Percentiles rank a stretch among this genome's conserved stretches.
phyloP scores from a whole-genome alignment of 495 filamentous ascomycete species.

The Beverwykella pulmonaria region DNA sequence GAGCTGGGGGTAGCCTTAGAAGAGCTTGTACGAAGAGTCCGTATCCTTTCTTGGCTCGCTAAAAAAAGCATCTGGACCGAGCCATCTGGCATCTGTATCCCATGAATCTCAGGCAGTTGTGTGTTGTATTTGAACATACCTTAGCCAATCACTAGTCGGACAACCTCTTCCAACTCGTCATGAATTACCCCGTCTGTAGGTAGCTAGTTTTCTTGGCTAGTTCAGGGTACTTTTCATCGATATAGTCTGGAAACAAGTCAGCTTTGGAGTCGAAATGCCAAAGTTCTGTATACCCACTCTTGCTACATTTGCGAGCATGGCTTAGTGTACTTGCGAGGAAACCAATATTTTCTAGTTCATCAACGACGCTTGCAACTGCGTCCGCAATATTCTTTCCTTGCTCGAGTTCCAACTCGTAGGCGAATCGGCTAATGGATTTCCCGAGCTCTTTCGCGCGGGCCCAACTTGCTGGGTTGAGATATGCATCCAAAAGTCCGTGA shows the following conservation, averaged over 20 bases:
- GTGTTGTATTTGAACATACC: not conserved
- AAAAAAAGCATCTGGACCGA: not conserved
- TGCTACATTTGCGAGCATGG: not conserved
- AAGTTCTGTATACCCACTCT: not conserved
- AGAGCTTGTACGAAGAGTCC: not conserved
- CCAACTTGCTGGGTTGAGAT: not conserved
- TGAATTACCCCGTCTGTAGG: not conserved
- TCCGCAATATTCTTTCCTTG: slow-evolving; percentile 15
- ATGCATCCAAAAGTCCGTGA: slow-evolving; percentile 55
- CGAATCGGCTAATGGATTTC: not conserved
- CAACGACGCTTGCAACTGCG: not conserved
- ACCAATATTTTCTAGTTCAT: not conserved
- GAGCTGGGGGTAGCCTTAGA: not conserved
- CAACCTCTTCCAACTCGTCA: not conserved
- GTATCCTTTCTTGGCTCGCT: not conserved
- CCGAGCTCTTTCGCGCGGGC: not conserved
- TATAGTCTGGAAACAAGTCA: not conserved
- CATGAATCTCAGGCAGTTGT: not conserved
- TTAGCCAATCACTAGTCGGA: not conserved
- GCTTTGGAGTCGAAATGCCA: slow-evolving; percentile 3
- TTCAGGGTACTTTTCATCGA: not conserved
- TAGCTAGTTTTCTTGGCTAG: not conserved
- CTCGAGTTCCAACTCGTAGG: slow-evolving; percentile 2
- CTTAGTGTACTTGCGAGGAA: not conserved
- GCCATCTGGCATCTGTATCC: not conserved